Conservation (phyloP, 2,329 filamentous ascomycete species). For the Alternaria dauci region DNA sequence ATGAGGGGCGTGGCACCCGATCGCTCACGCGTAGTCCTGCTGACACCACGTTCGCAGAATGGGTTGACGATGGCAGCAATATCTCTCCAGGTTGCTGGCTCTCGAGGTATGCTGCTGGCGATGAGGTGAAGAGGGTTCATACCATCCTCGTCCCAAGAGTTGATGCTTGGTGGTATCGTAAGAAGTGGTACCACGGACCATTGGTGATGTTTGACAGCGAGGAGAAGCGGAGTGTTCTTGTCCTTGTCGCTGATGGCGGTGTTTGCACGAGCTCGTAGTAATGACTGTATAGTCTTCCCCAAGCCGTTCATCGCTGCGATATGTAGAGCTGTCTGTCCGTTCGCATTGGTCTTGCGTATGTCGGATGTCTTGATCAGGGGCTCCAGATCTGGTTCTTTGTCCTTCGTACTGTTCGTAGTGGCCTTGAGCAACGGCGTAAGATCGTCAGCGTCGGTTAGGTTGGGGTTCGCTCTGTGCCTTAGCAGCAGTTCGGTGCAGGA, state of each 20-base stretch:
- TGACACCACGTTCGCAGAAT: constrained; percentile 44
- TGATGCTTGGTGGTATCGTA: constrained; percentile 40
- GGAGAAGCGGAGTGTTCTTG: constrained; percentile 42
- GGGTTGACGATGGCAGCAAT: constrained; percentile 32
- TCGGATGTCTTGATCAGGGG: constrained; percentile 35
- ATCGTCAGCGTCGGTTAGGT: constrained; percentile 25
- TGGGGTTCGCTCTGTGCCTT: constrained; percentile 31
- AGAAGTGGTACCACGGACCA: constrained; percentile 41
- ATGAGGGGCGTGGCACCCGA: constrained; percentile 48
- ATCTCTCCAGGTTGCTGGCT: constrained; percentile 36
- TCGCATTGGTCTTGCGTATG: constrained; percentile 23
- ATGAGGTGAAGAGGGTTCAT: constrained; percentile 46
- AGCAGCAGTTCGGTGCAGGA: constrained; percentile 37
- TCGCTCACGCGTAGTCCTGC: constrained; percentile 44
- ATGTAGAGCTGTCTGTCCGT: constrained; percentile 37
- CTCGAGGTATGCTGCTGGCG: constrained; percentile 32
- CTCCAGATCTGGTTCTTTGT: constrained; percentile 36
- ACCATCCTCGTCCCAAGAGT: constrained; percentile 43
- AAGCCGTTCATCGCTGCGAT: constrained; percentile 42
- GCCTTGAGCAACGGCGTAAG: constrained; percentile 37
- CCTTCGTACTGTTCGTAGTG: constrained; percentile 18
- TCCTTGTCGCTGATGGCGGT: constrained; percentile 30
- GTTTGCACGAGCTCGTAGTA: constrained; percentile 38
- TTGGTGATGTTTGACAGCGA: constrained; percentile 39
- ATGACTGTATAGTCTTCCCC: constrained; percentile 22